Percentiles rank a stretch among this genome's conserved stretches.
phyloP scores from a whole-genome alignment of 768 basidiomycete species.

The Suillus placidus region DNA sequence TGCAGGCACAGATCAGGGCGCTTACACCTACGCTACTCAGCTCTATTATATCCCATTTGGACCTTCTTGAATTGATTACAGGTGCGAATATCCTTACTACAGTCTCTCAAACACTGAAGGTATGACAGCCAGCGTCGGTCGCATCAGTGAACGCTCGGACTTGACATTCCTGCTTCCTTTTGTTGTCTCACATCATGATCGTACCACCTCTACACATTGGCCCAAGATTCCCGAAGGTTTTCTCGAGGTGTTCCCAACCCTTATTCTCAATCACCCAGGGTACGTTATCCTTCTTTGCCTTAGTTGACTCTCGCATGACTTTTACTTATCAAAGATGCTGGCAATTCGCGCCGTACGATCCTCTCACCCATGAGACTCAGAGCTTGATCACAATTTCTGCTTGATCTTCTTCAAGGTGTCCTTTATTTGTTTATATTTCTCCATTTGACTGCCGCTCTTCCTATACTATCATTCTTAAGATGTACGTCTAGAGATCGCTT shows the following conservation, averaged over 20 bases:
- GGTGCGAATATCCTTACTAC: background rate
- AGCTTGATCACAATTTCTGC: background rate
- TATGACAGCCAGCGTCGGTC: conserved; percentile 6
- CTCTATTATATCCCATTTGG: conserved; percentile 6
- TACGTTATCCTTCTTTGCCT: background rate
- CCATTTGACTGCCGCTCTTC: background rate
- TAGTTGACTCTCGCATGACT: background rate
- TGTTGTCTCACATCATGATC: conserved; percentile 14
- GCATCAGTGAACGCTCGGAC: conserved; percentile 2
- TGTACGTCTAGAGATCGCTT: background rate
- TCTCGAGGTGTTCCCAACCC: background rate
- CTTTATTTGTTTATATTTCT: background rate
- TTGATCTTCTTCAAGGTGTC: background rate
- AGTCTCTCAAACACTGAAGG: background rate
- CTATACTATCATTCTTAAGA: background rate
- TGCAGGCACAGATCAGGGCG: conserved; percentile 9
- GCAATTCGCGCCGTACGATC: conserved; percentile 16
- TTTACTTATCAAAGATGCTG: conserved; percentile 9
- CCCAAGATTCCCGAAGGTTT: conserved; percentile 9
- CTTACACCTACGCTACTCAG: conserved; percentile 1
- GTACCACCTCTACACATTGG: conserved; percentile 12
- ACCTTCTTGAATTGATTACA: conserved; percentile 13
- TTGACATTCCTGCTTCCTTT: conserved; percentile 15
- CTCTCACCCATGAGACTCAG: conserved; percentile 7
- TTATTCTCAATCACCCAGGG: conserved; percentile 11